A percentile compares a stretch with the other conserved stretches of the same genome.
Evolutionary conservation across 1,139 yeast genomes (phyloP).

Genomic region (Candida gigantensis): DNA sequence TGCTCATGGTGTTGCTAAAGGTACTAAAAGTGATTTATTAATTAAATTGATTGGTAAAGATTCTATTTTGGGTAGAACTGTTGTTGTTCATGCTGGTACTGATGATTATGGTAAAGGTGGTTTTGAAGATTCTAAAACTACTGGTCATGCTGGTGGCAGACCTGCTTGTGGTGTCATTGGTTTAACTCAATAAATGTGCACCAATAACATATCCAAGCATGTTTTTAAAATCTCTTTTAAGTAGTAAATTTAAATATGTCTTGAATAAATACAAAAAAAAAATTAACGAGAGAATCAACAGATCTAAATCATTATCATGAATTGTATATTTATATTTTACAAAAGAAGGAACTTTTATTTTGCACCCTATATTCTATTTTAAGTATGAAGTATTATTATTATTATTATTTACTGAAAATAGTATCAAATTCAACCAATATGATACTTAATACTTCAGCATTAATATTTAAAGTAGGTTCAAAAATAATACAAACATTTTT

Average conservation of each 20-base stretch:
- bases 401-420: constrained; percentile 54
- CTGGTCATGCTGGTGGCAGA: constrained; percentile 99
- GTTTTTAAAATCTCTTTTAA: no score
- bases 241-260: no score
- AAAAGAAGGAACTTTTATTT: no score
- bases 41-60: constrained; percentile 81
- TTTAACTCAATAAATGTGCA: constrained; percentile 65
- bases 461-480: constrained; percentile 78
- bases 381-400: no score
- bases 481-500: constrained; percentile 80
- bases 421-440: constrained; percentile 65
- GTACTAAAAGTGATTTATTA: constrained; percentile 73
- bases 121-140: constrained; percentile 87
- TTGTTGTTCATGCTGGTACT: constrained; percentile 90
- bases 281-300: no score
- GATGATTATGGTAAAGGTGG: constrained; percentile 98
- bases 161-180: constrained; percentile 99
- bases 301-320: no score
- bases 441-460: constrained; percentile 62
- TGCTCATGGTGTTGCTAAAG: constrained; percentile 84
- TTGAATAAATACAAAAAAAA: no score
- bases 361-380: no score
- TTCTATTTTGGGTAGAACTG: constrained; percentile 92
- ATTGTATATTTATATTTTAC: no score
- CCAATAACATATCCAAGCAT: no score